These are phyloP conservation scores for Leishmania tarentolae DNA, from an alignment of 208 protist species.

Conservation along the genomic window DNA sequence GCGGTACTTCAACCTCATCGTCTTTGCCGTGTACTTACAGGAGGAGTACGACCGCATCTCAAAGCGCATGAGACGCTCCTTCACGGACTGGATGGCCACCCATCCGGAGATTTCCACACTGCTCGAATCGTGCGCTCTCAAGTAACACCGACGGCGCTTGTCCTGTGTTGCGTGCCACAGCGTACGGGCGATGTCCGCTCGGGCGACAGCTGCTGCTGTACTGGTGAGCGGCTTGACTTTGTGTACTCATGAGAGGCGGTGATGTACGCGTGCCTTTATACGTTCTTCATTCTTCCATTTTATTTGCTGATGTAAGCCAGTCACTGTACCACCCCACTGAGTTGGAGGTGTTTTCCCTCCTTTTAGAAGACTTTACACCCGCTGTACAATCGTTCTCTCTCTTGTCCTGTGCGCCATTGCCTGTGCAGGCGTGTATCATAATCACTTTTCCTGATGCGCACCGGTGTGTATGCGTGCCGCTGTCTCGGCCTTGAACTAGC, in stretches of 20 bases:
- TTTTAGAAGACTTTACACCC: not conserved
- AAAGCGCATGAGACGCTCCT: conserved; percentile 63
- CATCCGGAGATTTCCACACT: conserved; percentile 76
- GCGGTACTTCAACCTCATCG: conserved; percentile 90
- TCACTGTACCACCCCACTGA: not conserved
- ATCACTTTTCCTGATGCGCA: no score
- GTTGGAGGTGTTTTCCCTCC: not conserved
- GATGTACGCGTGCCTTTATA: not conserved
- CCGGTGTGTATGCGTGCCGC: not conserved
- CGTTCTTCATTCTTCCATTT: not conserved
- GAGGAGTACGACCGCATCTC: conserved; percentile 75
- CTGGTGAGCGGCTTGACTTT: not conserved
- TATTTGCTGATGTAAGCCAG: not conserved
- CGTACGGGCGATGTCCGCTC: not conserved
- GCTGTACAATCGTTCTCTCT: not conserved
- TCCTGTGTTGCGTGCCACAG: conserved; percentile 13
- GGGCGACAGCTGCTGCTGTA: not conserved
- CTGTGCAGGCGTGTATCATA: no score
- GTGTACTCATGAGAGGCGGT: not conserved
- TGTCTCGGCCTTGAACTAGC: not conserved
- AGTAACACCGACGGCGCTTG: conserved; percentile 27
- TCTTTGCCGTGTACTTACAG: conserved; percentile 84
- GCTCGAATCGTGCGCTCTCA: conserved; percentile 57
- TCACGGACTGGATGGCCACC: conserved; percentile 57
- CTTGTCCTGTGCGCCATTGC: no score